Base-by-base conservation (phyloP, 805 yeast genomes). In the Cyberlindnera saturnus region DNA sequence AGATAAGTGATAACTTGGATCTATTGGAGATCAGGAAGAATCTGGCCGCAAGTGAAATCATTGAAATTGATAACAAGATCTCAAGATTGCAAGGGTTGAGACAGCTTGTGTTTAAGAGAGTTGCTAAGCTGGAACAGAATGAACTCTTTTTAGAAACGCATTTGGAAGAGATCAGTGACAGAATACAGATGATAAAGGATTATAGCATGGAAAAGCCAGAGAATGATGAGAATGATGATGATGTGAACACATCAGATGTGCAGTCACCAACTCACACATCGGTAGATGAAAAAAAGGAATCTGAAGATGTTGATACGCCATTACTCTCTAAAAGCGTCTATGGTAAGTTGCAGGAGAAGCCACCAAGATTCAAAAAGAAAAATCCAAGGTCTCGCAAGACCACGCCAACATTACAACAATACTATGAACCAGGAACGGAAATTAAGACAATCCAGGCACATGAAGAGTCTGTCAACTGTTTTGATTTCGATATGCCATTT, bases 401-500 rank as follows among this genome's bases (percentile, higher is more conserved):
- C 1, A 71, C 71, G 44, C 82, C 88, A 7, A 77, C 85, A 0
- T 57, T 82, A 45, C 88, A 81, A 55, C 82, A 78, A 44, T 81
- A 70, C 51, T 82, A 79, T 52, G 69, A 70, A 28, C 70, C 82
- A 1, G 87, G 88, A 3, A 70, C 77, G 35, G 60, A 64, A 34
- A 80, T 84, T 26, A 60, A 67, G 32, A 59, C 69, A 14, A 64
- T 81, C 36, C 57, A 67, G 14, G 79, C 80, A 1, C 86, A 81
- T 53, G 68, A 67, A 4, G 77, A 71, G 36, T 49, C 75, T 3
- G 66, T 85, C 18, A 71, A 77, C 1, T 70, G 79, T 30, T 57
- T 84, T 45, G 89, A 81, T 49, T 83, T 84, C 57, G 88, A 83
- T 56, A 67, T 74, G 19, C 91, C 91, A 13, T 84, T 81, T 61